These are phyloP conservation scores for Aspergillus affinis DNA, from an alignment of 495 filamentous ascomycete genomes.

Conservation along the genomic window DNA sequence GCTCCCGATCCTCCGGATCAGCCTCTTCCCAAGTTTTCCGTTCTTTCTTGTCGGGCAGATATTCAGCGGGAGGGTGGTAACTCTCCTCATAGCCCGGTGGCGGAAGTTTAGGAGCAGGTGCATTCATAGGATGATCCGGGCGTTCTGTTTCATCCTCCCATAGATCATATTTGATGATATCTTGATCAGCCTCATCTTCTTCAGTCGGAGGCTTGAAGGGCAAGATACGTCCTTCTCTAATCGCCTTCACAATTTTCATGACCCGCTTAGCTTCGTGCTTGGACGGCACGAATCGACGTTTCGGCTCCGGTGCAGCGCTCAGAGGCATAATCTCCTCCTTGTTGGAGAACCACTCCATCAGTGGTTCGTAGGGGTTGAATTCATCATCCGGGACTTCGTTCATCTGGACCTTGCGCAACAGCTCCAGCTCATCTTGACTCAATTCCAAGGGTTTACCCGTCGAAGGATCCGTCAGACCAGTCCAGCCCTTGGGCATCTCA, in stretches of 20 bases:
- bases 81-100: conserved; percentile 93
- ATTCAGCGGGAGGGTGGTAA: conserved; percentile 96
- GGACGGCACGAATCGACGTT: conserved; percentile 93
- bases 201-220: conserved; percentile 84
- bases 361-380: conserved; percentile 90
- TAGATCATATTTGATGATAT: conserved; percentile 79
- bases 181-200: conserved; percentile 65
- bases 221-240: conserved; percentile 88
- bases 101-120: conserved; percentile 92
- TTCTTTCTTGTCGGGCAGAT: conserved; percentile 82
- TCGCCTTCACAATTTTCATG: conserved; percentile 97
- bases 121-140: conserved; percentile 87
- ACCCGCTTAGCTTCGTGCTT: conserved; percentile 96
- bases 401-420: conserved; percentile 85
- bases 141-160: conserved; percentile 88
- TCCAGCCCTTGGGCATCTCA: conserved; percentile 98
- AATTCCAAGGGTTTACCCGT: conserved; percentile 91
- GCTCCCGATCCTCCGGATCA: conserved; percentile 88
- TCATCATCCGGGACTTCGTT: conserved; percentile 85
- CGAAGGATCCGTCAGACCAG: conserved; percentile 86
- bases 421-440: conserved; percentile 82
- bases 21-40: conserved; percentile 83
- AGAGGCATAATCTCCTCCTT: conserved; percentile 91
- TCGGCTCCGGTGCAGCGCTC: conserved; percentile 91
- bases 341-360: conserved; percentile 88